Evolutionary conservation across 352 stramenopile genomes (phyloP).

Genomic region (Phytophthora sojae): DNA sequence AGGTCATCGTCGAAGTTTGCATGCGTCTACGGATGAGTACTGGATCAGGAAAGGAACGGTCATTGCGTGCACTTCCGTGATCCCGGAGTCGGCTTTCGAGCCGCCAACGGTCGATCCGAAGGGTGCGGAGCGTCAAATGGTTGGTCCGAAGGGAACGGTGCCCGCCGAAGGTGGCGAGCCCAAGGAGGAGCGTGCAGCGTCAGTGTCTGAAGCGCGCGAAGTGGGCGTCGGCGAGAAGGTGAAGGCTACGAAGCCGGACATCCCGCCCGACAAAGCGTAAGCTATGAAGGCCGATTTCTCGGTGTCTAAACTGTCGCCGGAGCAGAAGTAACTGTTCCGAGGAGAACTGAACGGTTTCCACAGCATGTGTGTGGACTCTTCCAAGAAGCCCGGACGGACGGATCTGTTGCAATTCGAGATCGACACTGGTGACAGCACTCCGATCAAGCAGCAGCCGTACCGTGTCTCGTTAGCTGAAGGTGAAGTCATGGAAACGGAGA

Average conservation of each 20-base stretch:
- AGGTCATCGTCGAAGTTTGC: neutral
- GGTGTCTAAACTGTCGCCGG: neutral
- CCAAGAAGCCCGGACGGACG: no score
- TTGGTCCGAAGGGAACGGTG: neutral
- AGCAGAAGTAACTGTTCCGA: constrained; percentile 5
- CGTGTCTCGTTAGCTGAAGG: no score
- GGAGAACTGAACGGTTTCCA: neutral
- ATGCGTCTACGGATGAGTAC: constrained; percentile 6
- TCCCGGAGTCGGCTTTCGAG: constrained; percentile 6
- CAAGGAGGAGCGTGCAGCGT: neutral
- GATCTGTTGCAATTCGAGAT: no score
- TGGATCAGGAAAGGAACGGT: constrained; percentile 4
- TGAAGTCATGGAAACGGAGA: no score
- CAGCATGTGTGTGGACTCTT: neutral
- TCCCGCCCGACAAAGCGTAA: neutral
- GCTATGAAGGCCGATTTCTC: constrained; percentile 2
- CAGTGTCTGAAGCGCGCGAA: neutral
- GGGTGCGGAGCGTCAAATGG: no score
- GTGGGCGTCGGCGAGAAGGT: neutral
- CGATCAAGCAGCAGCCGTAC: no score
- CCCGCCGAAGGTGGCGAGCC: neutral
- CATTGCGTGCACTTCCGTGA: neutral
- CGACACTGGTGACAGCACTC: no score
- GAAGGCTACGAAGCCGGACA: neutral
- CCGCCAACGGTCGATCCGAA: neutral